These are phyloP conservation scores for Aotearoamyces nothofagi DNA, from an alignment of 2,329 filamentous ascomycete genomes.

Conservation along the genomic window DNA sequence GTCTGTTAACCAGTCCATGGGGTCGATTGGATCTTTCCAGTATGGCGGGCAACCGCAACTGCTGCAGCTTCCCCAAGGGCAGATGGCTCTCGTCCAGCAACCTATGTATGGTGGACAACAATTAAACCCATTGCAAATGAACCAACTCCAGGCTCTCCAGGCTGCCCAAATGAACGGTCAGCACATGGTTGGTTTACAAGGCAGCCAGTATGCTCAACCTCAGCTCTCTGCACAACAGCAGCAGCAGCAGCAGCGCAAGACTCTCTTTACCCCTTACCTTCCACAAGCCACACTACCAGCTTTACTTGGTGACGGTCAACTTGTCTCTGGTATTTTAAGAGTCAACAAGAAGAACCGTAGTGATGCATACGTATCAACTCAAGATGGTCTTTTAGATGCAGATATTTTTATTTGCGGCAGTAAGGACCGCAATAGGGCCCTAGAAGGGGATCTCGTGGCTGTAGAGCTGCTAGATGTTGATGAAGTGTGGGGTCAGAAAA, in stretches of 20 bases:
- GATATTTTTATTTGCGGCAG: constrained; percentile 99
- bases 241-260: constrained; percentile 93
- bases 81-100: constrained; percentile 70
- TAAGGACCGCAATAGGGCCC: constrained; percentile 92
- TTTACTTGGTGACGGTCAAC: constrained; percentile 77
- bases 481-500: constrained; percentile 97
- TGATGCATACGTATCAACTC: constrained; percentile 91
- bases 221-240: constrained; percentile 54
- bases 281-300: constrained; percentile 89
- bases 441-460: constrained; percentile 91
- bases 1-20: constrained; percentile 77
- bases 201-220: constrained; percentile 58
- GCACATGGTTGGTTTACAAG: constrained; percentile 50
- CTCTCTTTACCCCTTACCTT: constrained; percentile 92
- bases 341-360: constrained; percentile 99
- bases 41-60: constrained; percentile 79
- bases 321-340: constrained; percentile 89
- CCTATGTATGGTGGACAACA: constrained; percentile 68
- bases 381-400: constrained; percentile 75
- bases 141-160: constrained; percentile 84
- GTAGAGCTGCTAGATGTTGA: constrained; percentile 95
- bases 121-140: constrained; percentile 74
- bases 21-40: constrained; percentile 73
- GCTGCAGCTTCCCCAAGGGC: constrained; percentile 68
- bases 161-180: constrained; percentile 72